A percentile compares a stretch with the other conserved stretches of the same genome.
These are phyloP conservation scores for Warburgia ugandensis DNA, from an alignment of 164 flowering plant species.

Conservation along the genomic window DNA sequence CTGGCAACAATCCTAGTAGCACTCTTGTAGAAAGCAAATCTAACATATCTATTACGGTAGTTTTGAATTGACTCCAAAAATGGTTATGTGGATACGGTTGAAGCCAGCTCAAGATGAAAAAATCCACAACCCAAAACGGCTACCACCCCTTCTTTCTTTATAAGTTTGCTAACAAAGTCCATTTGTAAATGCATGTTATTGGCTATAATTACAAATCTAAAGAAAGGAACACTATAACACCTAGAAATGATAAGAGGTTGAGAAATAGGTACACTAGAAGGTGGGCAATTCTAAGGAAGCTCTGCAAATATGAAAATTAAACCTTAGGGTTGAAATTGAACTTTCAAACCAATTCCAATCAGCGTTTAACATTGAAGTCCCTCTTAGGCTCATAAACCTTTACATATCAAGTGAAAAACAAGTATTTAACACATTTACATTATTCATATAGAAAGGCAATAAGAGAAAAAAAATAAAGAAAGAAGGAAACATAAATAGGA, in stretches of 20 bases:
- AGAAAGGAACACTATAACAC: background rate
- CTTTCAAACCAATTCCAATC: slow-evolving; percentile 41
- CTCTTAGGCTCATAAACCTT: slow-evolving; percentile 63
- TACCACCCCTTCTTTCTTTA: slow-evolving; percentile 25
- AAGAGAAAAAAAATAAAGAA: too few relatives aligned
- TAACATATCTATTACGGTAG: slow-evolving; percentile 45
- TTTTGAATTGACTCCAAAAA: background rate
- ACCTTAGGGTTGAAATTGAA: slow-evolving; percentile 56
- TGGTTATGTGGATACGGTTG: background rate
- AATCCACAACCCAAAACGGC: slow-evolving; percentile 78
- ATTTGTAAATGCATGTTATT: too few relatives aligned
- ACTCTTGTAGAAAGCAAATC: slow-evolving; percentile 87
- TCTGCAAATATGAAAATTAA: slow-evolving; percentile 69
- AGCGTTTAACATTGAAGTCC: slow-evolving; percentile 49
- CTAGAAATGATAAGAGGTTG: background rate
- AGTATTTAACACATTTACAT: background rate
- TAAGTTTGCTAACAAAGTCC: slow-evolving; percentile 51
- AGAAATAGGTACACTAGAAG: slow-evolving; percentile 54
- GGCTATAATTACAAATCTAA: too few relatives aligned
- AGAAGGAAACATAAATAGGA: background rate
- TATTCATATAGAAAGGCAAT: background rate
- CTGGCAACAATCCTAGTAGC: slow-evolving; percentile 31
- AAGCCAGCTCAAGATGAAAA: slow-evolving; percentile 30
- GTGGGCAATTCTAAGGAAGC: slow-evolving; percentile 55
- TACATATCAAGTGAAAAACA: slow-evolving; percentile 1